A percentile compares a stretch with the other conserved stretches of the same genome.
These are phyloP conservation scores for Metrosideros polymorpha DNA, from an alignment of 441 rosid species.

Conservation along the genomic window DNA sequence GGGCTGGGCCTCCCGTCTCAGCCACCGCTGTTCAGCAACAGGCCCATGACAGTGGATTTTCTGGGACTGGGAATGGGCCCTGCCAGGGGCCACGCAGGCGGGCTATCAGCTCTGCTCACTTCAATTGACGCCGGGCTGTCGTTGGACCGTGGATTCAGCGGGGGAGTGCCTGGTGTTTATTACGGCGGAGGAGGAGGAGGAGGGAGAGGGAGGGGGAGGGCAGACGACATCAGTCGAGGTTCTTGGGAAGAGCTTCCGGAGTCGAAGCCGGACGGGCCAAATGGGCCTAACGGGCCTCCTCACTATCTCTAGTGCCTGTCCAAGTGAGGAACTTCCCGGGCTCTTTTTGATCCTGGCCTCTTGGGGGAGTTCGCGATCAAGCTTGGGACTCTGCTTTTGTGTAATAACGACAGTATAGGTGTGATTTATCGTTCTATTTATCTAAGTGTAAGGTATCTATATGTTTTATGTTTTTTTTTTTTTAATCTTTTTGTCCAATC, in stretches of 20 bases:
- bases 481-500: not conserved
- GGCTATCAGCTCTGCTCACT: constrained; percentile 42
- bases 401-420: not conserved
- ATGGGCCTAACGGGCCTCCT: not conserved
- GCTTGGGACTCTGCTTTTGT: not conserved
- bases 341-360: not conserved
- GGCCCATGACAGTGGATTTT: constrained; percentile 76
- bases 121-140: constrained; percentile 1
- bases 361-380: not conserved
- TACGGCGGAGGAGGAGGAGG: constrained; percentile 9
- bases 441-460: no score
- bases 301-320: not conserved
- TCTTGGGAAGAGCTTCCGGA: constrained; percentile 29
- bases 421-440: not conserved
- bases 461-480: not conserved
- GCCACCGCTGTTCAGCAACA: constrained; percentile 43
- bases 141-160: constrained; percentile 29
- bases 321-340: not conserved
- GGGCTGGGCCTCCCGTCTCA: constrained; percentile 42
- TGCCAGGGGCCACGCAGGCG: constrained; percentile 14
- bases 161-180: constrained; percentile 13
- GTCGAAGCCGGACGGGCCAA: constrained; percentile 19
- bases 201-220: not conserved
- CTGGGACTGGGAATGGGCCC: constrained; percentile 72
- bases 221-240: not conserved